Evolutionary conservation across 768 basidiomycete genomes (phyloP), one percentile per base, ranked within the genome.

Genomic region (Tylopilus subfusipes): DNA sequence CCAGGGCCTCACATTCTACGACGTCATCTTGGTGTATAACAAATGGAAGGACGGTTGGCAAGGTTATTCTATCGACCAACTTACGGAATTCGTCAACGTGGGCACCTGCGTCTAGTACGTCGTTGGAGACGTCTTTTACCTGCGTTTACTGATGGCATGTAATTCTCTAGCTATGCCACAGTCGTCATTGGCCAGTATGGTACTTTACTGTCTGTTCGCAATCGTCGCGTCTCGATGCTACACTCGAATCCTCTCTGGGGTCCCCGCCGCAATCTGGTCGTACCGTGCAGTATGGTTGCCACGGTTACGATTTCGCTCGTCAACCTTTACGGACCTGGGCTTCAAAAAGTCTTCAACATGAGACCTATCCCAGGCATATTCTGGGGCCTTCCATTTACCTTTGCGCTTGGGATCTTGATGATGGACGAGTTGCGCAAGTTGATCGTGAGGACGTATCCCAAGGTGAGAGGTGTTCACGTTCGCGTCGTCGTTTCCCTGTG

Each of bases 361-460:
- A 62, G 72, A 12, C 73, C 76, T 0, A 75, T 78, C 18, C 76
- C 75, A 4, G 66, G 71, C 31, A 73, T 75, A 64, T 79, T 75
- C 58, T 79, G 78, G 77, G 68, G 73, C 5, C 55, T 76, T 21
- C 76, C 78, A 0, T 70, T 78, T 45, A 50, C 64, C 0, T 76
- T 79, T 47, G 78, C 76, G 27, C 19, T 73, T 11, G 75, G 72
- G 0, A 74, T 79, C 18, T 57, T 80, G 56, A 58, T 63, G 0
- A 68, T 79, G 66, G 79, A 80, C 53, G 78, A 80, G 59, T 42
- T 70, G 18, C 68, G 79, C 48, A 80, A 80, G 65, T 56, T 76
- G 49, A 60, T 78, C 34, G 77, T 78, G 52, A 65, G 77, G 59
- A 68, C 72, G 9, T 76, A 76, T 51, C 77, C 76, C 2, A 73